Base-by-base conservation (phyloP, 805 yeast species). In the Wickerhamomyces tratensis region DNA sequence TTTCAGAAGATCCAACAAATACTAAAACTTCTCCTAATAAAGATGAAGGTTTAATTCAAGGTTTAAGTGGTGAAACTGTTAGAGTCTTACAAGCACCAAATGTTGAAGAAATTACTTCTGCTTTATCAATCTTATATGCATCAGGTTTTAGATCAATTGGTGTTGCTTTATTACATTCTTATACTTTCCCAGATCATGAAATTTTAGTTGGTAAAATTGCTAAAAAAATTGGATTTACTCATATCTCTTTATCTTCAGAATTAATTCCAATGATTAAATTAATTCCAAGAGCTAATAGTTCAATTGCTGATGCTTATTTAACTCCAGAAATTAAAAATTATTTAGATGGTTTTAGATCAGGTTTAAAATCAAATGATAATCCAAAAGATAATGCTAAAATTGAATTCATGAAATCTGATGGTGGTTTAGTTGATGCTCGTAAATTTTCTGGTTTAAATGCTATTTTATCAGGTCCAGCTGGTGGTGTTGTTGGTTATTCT, bases 381-480 rank as follows among this genome's bases (percentile, higher is more conserved):
- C 77, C 77, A 1, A 59, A 73, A 9, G 41, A 56, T 12, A 48
- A 56, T n/a, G 62, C 74, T 4, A 60, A 61, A 39, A 75, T 86
- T 45, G 81, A 83, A 50, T 91, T 91, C 61, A 91, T 91, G 98
- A 96, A 91, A 62, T 85, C 95, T 11, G 96, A 91, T 59, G 98
- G 98, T 44, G 98, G 98, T 3, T 71, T 91, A 45, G 88, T 89
- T 25, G 87, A 87, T 43, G 88, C 93, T 54, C 68, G 77, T 25
- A 72, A 76, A 39, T 91, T 91, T 58, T 82, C 96, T 0, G 98
- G 98, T 2, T 67, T 91, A 34, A 74, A 79, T 51, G 95, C 98
- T 5, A 84, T 91, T 39, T 63, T 91, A 33, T 86, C 96, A 1
- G 98, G 98, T 3, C 98, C 98, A 4, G 98, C 98, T 9, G 98